Percentiles rank a stretch among this genome's conserved stretches.
Conservation (phyloP, 1,284 basidiomycete species). For the Fistulinella cinereoalba region DNA sequence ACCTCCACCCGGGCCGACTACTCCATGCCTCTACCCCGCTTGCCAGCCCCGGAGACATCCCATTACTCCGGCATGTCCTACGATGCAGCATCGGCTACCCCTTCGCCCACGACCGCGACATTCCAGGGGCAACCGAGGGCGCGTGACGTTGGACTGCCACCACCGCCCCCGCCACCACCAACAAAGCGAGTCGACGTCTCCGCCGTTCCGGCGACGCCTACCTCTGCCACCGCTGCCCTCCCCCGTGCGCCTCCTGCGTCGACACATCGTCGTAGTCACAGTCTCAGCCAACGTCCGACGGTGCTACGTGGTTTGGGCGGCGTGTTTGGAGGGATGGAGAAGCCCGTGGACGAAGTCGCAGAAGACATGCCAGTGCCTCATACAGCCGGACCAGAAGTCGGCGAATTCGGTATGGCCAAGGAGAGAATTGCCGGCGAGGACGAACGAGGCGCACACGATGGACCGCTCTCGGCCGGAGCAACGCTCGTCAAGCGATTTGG, state of each 20-base stretch:
- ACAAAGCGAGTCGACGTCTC: slow-evolving; percentile 36
- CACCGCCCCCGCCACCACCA: slow-evolving; percentile 14
- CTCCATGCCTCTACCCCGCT: slow-evolving; percentile 75
- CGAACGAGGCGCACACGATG: slow-evolving; percentile 24
- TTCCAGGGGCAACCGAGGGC: slow-evolving; percentile 62
- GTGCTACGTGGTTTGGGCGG: slow-evolving; percentile 39
- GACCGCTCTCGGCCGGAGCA: slow-evolving; percentile 52
- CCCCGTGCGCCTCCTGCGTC: slow-evolving; percentile 65
- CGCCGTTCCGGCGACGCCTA: slow-evolving; percentile 35
- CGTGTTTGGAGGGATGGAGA: slow-evolving; percentile 49
- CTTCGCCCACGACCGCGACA: slow-evolving; percentile 49
- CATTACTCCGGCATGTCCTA: slow-evolving; percentile 79
- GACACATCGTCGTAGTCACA: slow-evolving; percentile 70
- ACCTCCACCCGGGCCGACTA: slow-evolving; percentile 60
- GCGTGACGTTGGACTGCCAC: slow-evolving; percentile 44
- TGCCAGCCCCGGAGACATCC: slow-evolving; percentile 77
- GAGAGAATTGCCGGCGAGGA: slow-evolving; percentile 34
- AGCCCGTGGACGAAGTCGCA: slow-evolving; percentile 41
- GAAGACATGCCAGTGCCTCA: slow-evolving; percentile 42
- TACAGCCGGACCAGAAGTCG: slow-evolving; percentile 58
- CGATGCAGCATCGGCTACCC: slow-evolving; percentile 49
- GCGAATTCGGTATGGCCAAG: slow-evolving; percentile 44
- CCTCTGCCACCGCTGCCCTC: slow-evolving; percentile 35
- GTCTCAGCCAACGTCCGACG: slow-evolving; percentile 69
- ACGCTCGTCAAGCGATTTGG: slow-evolving; percentile 76